These are phyloP conservation scores for Penicillium sclerotigenum DNA, from an alignment of 2,329 filamentous ascomycete genomes.

Conservation along the genomic window DNA sequence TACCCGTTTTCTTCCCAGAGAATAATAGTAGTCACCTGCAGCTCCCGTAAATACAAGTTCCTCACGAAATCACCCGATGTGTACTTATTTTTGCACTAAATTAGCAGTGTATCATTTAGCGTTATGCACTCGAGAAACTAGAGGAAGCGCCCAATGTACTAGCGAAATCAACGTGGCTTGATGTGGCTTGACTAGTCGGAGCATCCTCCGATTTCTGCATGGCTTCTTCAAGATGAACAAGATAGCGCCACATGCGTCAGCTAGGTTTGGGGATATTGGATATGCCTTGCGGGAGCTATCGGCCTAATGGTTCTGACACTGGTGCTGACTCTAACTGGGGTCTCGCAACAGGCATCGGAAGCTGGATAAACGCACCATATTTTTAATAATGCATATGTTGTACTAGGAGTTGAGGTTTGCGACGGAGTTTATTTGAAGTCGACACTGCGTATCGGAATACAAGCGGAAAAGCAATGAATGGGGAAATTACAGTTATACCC, in stretches of 20 bases:
- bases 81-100: background rate
- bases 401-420: background rate
- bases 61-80: background rate
- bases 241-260: background rate
- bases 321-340: background rate
- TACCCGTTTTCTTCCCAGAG: background rate
- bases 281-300: background rate
- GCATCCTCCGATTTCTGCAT: constrained; percentile 9
- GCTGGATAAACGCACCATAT: background rate
- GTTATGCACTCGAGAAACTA: background rate
- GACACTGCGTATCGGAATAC: background rate
- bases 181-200: constrained; percentile 14
- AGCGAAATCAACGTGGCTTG: constrained; percentile 4
- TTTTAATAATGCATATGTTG: background rate
- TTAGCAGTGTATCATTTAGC: background rate
- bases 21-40: background rate
- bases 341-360: background rate
- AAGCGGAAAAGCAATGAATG: background rate
- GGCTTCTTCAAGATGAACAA: background rate
- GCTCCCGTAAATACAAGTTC: background rate
- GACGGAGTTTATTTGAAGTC: background rate
- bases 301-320: background rate
- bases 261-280: background rate
- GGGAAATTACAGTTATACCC: background rate
- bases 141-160: background rate